Base-by-base conservation (phyloP, 1,284 basidiomycete genomes). In the Coniferiporia sulphurascens region DNA sequence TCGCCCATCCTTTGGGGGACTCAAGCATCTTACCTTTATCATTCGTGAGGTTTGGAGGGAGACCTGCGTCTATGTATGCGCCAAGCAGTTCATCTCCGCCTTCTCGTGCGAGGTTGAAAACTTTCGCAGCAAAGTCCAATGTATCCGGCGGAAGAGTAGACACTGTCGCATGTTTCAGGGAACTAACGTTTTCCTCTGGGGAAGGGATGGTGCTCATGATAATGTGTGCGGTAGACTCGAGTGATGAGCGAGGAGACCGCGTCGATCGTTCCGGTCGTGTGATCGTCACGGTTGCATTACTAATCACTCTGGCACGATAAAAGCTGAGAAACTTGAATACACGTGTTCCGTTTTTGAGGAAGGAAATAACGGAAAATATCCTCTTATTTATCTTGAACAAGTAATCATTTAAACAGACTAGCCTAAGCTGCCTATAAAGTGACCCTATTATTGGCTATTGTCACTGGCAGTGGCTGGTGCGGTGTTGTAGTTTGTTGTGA, bases 41-140 rank as follows among this genome's bases (percentile, higher is more conserved):
- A 67, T 94, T 94, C 22, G 87, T 90, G 52, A 94, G 77, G 69
- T 94, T 91, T 9, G 80, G 72, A 0, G 92, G 91, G 9, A 94
- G 75, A 5, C 92, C 91, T 0, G 84, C 84, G 53, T 86, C 80
- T 56, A 93, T 67, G 48, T 90, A 88, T 59, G 78, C 76, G 46
- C 80, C 58, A 12, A 89, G 72, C 1, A 84, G 67, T 2, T 72
- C 75, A 0, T 76, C 63, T 59, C 86, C 74, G 13, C 90, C 89
- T 4, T 73, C 67, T 4, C 91, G 82, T 10, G 89, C 90, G 10
- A 86, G 82, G 59, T 91, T 81, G 72, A 93, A 93, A 75, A 92
- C 86, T 61, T 82, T 79, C 58, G 83, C 78, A 0, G 89, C 89
- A 70, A 91, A 91, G 12, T 79, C 80, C 63, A 91, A 58, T 12